Base-by-base conservation (phyloP, 2,329 filamentous ascomycete genomes). In the Volutella citrinella region DNA sequence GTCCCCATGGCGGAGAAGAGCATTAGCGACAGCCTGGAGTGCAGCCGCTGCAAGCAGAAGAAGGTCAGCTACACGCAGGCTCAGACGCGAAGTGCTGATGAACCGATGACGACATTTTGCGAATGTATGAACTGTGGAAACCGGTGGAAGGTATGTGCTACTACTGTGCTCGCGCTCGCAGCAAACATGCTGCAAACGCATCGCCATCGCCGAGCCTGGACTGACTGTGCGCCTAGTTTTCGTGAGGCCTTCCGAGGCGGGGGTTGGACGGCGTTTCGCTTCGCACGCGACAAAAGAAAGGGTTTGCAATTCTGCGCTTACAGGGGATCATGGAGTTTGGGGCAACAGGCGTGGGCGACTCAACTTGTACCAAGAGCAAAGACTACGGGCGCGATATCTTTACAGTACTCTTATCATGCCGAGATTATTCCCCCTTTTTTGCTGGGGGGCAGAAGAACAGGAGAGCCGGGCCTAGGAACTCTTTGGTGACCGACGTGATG, bases 51-150 rank as follows among this genome's bases (percentile, higher is more conserved):
- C 67, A 86, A 86, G 54, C 76, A 95, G 75, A 90, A 86, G 72
- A 90, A 88, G 72, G 93, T 97, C 57, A 89, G 84, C 64, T 98
- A 98, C 66, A 88, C 80, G 30, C 93, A 98, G 68, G 93, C 93
- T 5, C 93, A 98, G 72, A 98, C 93, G 12, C 78, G 93, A 46
- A 86, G 80, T 68, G 93, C 93, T 48, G 93, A 98, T 76, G 93
- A 97, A 68, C 91, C 91, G 48, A 85, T 85, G 81, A 85, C 81
- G 42, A 85, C 81, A 21, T 85, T 85, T 61, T 85, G 81, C 65
- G 79, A 83, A 58, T 85, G 81, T 56, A 79, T 78, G 56, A 70
- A 77, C 45, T 85, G 81, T 54, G 81, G 81, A 29, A 74, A 85
- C 56, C 73, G 80, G 35, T 85, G 81, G 81, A 85, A 85, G 76